Evolutionary conservation across 176 grass and related monocot species (phyloP), one percentile per base, ranked within the genome.

Genomic region (Panicum miliaceum): DNA sequence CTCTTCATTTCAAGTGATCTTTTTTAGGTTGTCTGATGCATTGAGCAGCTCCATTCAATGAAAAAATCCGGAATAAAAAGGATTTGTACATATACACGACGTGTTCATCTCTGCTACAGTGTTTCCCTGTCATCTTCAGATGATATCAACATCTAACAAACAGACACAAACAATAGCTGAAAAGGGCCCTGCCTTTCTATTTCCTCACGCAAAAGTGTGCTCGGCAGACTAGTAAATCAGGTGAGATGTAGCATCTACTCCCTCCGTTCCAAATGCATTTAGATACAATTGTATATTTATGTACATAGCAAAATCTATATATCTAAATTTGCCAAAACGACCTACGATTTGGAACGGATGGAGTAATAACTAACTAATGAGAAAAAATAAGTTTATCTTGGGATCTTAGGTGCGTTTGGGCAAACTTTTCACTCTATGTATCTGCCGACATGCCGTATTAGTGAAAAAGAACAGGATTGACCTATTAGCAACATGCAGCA

Each of bases 131-230:
- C 73, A 82, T 59, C 48, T 71, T 78, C 3, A 64, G 71, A 38
- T 64, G 64, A 82, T n/a, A 86, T 32, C 8, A 57, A 58, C 29
- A 72, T 14, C 36, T 77, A 52, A 61, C 81, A 8, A 36, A 43
- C 9, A 53, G 45, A 56, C 26, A 37, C 40, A 48, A 82, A 4
- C 29, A 75, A 32, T 52, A 52, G 29, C 10, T 53, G 1, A 58
- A 72, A 84, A 71, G 34, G 3, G 36, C 2, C 7, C 23, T 75
- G 8, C 54, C 78, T 77, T 90, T 90, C 41, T 67, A 82, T 80
- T 41, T 80, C 78, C 25, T 86, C 88, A 86, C 57, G 47, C 56
- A 38, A 47, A 64, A 46, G 51, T 58, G 56, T 0, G 22, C 15
- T 38, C 0, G 4, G 25, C 58, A 66, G 45, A 58, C 59, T 77